Conservation (phyloP, 2,329 filamentous ascomycete genomes). For the Sporothrix phasma region DNA sequence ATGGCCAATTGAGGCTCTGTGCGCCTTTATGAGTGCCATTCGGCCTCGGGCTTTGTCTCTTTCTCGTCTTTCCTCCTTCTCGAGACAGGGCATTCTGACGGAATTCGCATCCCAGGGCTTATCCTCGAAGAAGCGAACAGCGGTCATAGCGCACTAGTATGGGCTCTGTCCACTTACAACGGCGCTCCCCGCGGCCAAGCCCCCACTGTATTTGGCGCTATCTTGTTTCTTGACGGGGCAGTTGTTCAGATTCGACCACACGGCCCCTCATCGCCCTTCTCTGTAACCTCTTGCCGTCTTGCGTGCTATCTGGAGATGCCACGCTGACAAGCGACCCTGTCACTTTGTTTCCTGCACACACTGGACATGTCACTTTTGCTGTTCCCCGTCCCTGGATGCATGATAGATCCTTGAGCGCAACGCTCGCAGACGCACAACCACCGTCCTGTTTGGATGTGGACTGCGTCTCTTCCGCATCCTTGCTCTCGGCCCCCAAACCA, state of each 20-base stretch:
- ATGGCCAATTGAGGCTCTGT: too few species aligned
- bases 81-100: slow-evolving; percentile 7
- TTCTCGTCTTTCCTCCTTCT: background rate
- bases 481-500: background rate
- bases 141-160: background rate
- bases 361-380: background rate
- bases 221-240: background rate
- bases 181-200: background rate
- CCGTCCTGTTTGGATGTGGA: background rate
- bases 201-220: slow-evolving; percentile 2
- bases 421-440: background rate
- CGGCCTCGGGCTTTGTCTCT: background rate
- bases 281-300: background rate
- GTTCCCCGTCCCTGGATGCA: background rate
- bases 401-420: background rate
- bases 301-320: background rate
- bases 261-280: background rate
- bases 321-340: background rate
- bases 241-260: background rate
- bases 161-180: background rate
- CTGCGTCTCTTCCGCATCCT: background rate
- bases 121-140: background rate
- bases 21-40: background rate
- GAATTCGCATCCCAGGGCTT: slow-evolving; percentile 6
- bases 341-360: background rate